Conservation (phyloP, 768 basidiomycete genomes). For the Suillus paluster region DNA sequence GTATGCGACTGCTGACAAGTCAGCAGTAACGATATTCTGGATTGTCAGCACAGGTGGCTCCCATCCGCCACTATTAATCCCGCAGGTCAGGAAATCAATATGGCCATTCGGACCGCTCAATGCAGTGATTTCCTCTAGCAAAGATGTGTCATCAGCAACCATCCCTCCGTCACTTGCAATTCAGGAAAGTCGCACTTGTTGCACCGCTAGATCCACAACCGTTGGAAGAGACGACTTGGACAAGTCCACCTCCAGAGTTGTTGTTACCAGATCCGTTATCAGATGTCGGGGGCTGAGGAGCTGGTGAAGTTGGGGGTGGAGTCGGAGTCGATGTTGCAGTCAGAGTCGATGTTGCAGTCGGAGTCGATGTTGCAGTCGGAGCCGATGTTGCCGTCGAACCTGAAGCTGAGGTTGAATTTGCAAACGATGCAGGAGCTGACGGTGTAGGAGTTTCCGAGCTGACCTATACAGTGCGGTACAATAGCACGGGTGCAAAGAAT, state of each 20-base stretch:
- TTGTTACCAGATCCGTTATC: background rate
- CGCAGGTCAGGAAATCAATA: slow-evolving; percentile 81
- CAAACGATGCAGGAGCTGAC: background rate
- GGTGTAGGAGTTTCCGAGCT: slow-evolving; percentile 1
- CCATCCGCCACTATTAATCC: slow-evolving; percentile 68
- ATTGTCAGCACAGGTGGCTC: slow-evolving; percentile 65
- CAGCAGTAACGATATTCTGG: slow-evolving; percentile 50
- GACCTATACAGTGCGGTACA: background rate
- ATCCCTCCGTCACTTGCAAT: background rate
- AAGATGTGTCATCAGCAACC: slow-evolving; percentile 9
- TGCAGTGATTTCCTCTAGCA: slow-evolving; percentile 50
- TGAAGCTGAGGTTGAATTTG: background rate
- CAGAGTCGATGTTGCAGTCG: background rate
- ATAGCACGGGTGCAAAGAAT: slow-evolving; percentile 5
- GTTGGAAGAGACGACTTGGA: slow-evolving; percentile 37
- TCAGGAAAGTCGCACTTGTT: slow-evolving; percentile 42
- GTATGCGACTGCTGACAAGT: slow-evolving; percentile 54
- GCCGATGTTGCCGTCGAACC: background rate
- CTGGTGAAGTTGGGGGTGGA: background rate
- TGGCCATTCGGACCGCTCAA: slow-evolving; percentile 70
- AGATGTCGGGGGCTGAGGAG: slow-evolving; percentile 8
- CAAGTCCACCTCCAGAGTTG: slow-evolving; percentile 26
- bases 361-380: background rate
- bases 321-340: background rate
- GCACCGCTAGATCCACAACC: slow-evolving; percentile 56